Evolutionary conservation across 2,329 filamentous ascomycete species (phyloP).

Genomic region (Sporothrix variecibatus): DNA sequence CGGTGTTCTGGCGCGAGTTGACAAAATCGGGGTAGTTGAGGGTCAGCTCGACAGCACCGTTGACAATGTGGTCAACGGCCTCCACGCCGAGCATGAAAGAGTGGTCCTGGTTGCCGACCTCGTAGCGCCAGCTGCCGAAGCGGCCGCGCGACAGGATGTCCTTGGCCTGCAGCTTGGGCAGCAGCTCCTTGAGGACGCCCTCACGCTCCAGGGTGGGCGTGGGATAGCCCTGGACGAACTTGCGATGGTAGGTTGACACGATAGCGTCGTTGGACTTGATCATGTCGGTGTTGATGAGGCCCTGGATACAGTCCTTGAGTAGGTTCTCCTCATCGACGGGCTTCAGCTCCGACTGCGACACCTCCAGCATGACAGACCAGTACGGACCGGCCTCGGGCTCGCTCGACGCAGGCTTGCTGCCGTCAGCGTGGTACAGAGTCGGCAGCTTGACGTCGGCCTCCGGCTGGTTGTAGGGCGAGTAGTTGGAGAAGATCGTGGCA

Average conservation of each 20-base stretch:
- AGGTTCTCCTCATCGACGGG: slow-evolving; percentile 84
- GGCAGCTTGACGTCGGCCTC: slow-evolving; percentile 78
- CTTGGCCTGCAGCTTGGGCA: slow-evolving; percentile 87
- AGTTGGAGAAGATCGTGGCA: slow-evolving; percentile 99
- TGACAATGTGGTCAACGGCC: slow-evolving; percentile 86
- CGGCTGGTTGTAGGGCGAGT: slow-evolving; percentile 98
- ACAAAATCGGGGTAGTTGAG: slow-evolving; percentile 97
- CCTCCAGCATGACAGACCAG: slow-evolving; percentile 99
- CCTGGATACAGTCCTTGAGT: slow-evolving; percentile 88
- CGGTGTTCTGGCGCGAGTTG: slow-evolving; percentile 71
- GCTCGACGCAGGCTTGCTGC: slow-evolving; percentile 72
- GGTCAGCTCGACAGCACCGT: slow-evolving; percentile 85
- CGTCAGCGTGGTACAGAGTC: slow-evolving; percentile 82
- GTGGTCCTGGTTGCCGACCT: slow-evolving; percentile 94
- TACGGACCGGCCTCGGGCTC: slow-evolving; percentile 86
- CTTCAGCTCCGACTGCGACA: slow-evolving; percentile 95
- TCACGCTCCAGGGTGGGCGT: slow-evolving; percentile 94
- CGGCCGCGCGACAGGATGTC: slow-evolving; percentile 95
- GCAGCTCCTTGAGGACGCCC: slow-evolving; percentile 85
- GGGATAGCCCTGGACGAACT: slow-evolving; percentile 97
- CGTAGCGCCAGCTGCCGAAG: slow-evolving; percentile 98
- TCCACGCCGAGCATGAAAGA: slow-evolving; percentile 97
- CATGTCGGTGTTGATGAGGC: slow-evolving; percentile 97
- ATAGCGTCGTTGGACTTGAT: slow-evolving; percentile 89
- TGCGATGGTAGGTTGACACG: slow-evolving; percentile 95